A percentile compares a stretch with the other conserved stretches of the same genome.
phyloP scores from a whole-genome alignment of 352 stramenopile genomes.

The Pythium aristosporum region DNA sequence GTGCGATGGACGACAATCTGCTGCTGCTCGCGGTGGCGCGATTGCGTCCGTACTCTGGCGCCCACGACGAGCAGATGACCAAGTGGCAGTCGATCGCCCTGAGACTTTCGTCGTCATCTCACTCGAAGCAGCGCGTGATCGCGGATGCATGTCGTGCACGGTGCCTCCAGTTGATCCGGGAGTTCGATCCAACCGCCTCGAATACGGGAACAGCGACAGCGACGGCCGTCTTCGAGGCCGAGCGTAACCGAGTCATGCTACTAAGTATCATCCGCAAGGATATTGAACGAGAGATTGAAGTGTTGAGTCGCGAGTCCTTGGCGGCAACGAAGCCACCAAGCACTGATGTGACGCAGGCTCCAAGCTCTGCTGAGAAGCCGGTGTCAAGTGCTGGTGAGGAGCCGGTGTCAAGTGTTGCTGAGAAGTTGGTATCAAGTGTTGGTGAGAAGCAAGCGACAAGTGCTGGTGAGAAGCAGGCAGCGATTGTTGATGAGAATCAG shows the following conservation, averaged over 20 bases:
- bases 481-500: no score
- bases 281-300: not conserved
- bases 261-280: not conserved
- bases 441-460: no score
- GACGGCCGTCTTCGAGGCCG: not conserved
- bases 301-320: not conserved
- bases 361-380: no score
- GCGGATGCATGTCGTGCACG: not conserved
- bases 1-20: not conserved
- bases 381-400: no score
- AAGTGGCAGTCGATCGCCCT: constrained; percentile 2
- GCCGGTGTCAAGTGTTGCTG: no score
- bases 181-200: not conserved
- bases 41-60: not conserved
- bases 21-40: not conserved
- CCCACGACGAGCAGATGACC: not conserved
- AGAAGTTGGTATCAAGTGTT: no score
- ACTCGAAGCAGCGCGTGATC: not conserved
- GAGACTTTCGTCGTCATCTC: not conserved
- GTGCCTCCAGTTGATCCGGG: not conserved
- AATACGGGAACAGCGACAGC: not conserved
- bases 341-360: no score
- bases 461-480: not conserved
- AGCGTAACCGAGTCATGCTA: not conserved
- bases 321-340: no score